phyloP scores from a whole-genome alignment of 177 flowering plant genomes.

The Vitis hybrid region DNA sequence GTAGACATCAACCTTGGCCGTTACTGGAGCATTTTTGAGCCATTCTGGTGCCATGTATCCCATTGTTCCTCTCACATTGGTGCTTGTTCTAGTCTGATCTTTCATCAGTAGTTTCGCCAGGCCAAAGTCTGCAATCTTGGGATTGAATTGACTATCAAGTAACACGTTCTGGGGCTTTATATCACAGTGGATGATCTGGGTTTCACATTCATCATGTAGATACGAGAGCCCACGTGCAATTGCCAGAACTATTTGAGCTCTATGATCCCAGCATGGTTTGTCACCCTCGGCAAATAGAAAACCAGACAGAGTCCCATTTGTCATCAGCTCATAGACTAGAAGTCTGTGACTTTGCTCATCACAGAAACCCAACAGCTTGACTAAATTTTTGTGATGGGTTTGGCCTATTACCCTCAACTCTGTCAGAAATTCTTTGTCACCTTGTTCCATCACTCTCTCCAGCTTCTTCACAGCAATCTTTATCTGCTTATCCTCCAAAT shows the following conservation, averaged over 20 bases:
- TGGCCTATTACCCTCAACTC: constrained; percentile 21
- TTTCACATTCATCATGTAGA: not conserved
- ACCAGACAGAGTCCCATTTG: constrained; percentile 18
- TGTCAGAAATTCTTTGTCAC: constrained; percentile 21
- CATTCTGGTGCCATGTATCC: constrained; percentile 41
- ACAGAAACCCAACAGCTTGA: constrained; percentile 22
- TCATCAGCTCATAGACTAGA: constrained; percentile 27
- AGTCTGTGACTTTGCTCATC: constrained; percentile 4
- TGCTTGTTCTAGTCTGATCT: constrained; percentile 23
- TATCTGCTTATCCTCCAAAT: constrained; percentile 9
- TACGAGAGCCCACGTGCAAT: constrained; percentile 29
- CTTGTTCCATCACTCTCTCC: constrained; percentile 14
- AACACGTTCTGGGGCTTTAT: constrained; percentile 36
- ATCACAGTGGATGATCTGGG: constrained; percentile 12
- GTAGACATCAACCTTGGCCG: constrained; percentile 31
- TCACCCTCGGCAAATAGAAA: constrained; percentile 8
- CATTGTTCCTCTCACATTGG: constrained; percentile 29
- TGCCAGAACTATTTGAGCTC: constrained; percentile 26
- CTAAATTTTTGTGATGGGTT: constrained; percentile 25
- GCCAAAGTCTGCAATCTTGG: constrained; percentile 32
- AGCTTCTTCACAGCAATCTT: constrained; percentile 27
- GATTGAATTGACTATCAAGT: constrained; percentile 17
- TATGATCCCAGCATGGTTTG: constrained; percentile 21
- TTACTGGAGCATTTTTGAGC: constrained; percentile 21
- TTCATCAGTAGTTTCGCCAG: constrained; percentile 24